phyloP scores from a whole-genome alignment of 163 green algal species.

The Volvox carteri region DNA sequence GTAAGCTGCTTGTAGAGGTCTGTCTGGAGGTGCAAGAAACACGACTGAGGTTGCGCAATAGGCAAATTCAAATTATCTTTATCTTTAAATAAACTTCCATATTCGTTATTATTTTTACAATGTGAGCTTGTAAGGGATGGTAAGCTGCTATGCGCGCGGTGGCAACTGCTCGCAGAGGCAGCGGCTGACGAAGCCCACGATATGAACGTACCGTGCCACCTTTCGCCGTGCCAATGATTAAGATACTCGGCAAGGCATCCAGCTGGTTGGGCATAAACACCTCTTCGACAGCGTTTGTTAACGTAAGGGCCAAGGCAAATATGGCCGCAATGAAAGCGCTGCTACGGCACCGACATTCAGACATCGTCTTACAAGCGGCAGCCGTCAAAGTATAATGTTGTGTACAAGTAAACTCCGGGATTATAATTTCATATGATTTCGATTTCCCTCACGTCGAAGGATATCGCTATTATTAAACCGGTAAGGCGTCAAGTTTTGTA shows the following conservation, averaged over 20 bases:
- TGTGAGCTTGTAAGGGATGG: not conserved
- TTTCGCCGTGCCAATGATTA: constrained; percentile 24
- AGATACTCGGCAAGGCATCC: not conserved
- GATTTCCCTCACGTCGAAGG: too few species aligned
- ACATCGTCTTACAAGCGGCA: too few species aligned
- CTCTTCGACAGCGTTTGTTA: not conserved
- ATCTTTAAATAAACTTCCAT: not conserved
- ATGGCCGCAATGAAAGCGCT: not conserved
- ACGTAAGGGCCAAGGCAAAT: not conserved
- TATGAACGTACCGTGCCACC: constrained; percentile 19
- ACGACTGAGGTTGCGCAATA: not conserved
- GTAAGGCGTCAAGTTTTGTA: too few species aligned
- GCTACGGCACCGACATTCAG: too few species aligned
- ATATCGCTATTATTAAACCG: too few species aligned
- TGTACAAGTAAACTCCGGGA: too few species aligned
- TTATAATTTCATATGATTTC: too few species aligned
- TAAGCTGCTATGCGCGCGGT: too few species aligned
- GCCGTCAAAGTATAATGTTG: too few species aligned
- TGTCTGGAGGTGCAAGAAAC: not conserved
- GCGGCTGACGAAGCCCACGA: not conserved
- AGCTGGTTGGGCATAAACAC: not conserved
- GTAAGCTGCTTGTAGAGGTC: constrained; percentile 27
- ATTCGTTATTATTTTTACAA: not conserved
- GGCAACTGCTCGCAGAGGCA: not conserved
- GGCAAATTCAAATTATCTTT: not conserved